These are phyloP conservation scores for Flaveria trinervia DNA, from an alignment of 129 eudicot genomes.

Conservation along the genomic window DNA sequence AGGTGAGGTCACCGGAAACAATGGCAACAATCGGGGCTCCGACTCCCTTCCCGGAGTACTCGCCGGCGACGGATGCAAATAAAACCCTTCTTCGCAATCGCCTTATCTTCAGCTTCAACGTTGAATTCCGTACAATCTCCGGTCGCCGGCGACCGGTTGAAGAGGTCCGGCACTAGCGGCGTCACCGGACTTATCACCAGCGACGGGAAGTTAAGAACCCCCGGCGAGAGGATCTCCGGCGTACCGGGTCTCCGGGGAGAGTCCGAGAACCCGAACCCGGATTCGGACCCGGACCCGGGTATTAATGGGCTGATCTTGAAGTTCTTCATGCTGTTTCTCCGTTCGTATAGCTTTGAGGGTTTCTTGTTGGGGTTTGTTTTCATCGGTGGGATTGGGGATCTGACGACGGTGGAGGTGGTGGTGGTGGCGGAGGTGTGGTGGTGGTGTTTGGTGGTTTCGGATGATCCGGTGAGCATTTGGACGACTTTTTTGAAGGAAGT, in stretches of 20 bases:
- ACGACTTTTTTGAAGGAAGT: conserved; percentile 90
- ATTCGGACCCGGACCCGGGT: conserved; percentile 36
- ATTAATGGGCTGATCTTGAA: conserved; percentile 66
- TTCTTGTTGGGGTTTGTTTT: conserved; percentile 53
- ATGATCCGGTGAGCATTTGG: conserved; percentile 95
- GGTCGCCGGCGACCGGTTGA: conserved; percentile 51
- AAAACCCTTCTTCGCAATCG: conserved; percentile 73
- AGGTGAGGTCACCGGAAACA: conserved; percentile 89
- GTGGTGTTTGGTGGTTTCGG: conserved; percentile 58
- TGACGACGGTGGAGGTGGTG: conserved; percentile 28
- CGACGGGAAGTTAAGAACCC: conserved; percentile 76
- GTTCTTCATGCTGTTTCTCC: conserved; percentile 68
- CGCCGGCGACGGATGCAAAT: conserved; percentile 83
- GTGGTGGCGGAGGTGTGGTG: conserved; percentile 18
- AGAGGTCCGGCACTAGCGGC: conserved; percentile 86
- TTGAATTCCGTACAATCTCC: conserved; percentile 31
- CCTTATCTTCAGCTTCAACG: conserved; percentile 64
- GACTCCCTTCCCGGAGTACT: conserved; percentile 72
- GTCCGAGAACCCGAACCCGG: conserved; percentile 24
- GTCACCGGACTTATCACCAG: conserved; percentile 85
- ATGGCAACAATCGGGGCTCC: conserved; percentile 84
- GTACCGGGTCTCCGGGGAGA: conserved; percentile 58
- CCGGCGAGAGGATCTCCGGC: conserved; percentile 76
- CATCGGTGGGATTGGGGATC: conserved; percentile 69
- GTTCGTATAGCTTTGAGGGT: conserved; percentile 74